phyloP scores from a whole-genome alignment of 176 grass and related monocot species.

The Ensete glaucum region DNA sequence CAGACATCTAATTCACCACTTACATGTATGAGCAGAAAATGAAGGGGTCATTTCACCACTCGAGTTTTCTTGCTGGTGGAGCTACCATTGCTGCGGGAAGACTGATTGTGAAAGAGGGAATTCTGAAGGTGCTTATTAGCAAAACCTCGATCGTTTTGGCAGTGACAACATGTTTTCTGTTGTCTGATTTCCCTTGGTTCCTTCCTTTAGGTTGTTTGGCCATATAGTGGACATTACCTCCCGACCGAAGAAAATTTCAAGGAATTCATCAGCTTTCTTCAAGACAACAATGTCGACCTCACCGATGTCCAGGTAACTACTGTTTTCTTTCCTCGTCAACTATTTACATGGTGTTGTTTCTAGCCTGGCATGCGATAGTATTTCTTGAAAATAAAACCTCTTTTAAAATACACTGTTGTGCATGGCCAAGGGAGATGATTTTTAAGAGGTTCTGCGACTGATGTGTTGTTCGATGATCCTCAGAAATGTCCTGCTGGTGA shows the following conservation, averaged over 20 bases:
- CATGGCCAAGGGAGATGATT: background rate
- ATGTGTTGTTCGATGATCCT: background rate
- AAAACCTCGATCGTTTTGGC: background rate
- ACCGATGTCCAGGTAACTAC: background rate
- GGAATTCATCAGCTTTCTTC: constrained; percentile 12
- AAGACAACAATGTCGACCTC: constrained; percentile 14
- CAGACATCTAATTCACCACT: background rate
- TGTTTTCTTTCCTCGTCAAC: background rate
- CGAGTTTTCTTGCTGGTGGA: constrained; percentile 21
- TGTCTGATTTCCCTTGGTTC: background rate
- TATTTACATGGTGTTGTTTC: background rate
- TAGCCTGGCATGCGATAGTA: background rate
- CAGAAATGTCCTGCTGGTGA: constrained; percentile 49
- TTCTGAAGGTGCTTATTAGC: constrained; percentile 34
- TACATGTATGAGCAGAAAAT: constrained; percentile 48
- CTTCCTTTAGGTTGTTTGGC: constrained; percentile 4
- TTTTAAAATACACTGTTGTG: background rate
- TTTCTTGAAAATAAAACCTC: background rate
- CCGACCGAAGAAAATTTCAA: constrained; percentile 14
- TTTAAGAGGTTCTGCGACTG: background rate
- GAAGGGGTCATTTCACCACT: constrained; percentile 63
- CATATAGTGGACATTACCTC: constrained; percentile 17
- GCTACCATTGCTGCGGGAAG: constrained; percentile 77
- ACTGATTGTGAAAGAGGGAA: constrained; percentile 76
- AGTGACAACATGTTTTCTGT: background rate